These are phyloP conservation scores for Termitomyces sp. DNA, from an alignment of 768 basidiomycete genomes.

Conservation along the genomic window DNA sequence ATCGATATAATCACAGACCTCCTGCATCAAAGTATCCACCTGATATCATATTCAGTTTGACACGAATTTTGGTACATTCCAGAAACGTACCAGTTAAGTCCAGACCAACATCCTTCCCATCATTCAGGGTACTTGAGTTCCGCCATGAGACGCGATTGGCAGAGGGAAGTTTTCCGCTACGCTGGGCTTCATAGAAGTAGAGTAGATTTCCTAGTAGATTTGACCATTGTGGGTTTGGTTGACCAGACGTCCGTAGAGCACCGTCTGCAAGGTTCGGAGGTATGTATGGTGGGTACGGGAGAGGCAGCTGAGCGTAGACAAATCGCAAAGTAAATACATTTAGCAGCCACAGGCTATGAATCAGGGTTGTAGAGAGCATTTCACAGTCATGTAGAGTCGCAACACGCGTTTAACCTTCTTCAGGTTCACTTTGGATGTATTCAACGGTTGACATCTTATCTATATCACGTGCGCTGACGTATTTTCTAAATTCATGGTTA, in stretches of 20 bases:
- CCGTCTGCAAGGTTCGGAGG: slow-evolving; percentile 61
- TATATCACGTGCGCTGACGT: not conserved
- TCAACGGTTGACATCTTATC: not conserved
- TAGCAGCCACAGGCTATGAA: slow-evolving; percentile 15
- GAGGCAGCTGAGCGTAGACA: slow-evolving; percentile 51
- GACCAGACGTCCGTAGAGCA: slow-evolving; percentile 39
- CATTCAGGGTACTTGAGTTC: slow-evolving; percentile 73
- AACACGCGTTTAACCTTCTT: not conserved
- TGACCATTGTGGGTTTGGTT: slow-evolving; percentile 79
- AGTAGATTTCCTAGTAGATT: slow-evolving; percentile 75
- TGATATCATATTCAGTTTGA: slow-evolving; percentile 11
- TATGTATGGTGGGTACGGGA: slow-evolving; percentile 61
- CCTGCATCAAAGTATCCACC: slow-evolving; percentile 92
- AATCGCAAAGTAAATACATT: slow-evolving; percentile 15
- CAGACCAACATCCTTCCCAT: slow-evolving; percentile 69
- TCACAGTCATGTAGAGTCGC: not conserved
- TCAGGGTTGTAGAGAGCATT: slow-evolving; percentile 20
- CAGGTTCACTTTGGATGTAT: not conserved
- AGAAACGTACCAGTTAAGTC: slow-evolving; percentile 61
- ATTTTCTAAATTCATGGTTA: not conserved
- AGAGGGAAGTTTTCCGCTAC: slow-evolving; percentile 69
- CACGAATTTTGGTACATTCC: not conserved
- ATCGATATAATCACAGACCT: slow-evolving; percentile 40
- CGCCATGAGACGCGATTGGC: slow-evolving; percentile 82
- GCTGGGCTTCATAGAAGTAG: slow-evolving; percentile 91